Conservation (phyloP, 2,329 filamentous ascomycete species). For the Cladosporium cucumerinum region DNA sequence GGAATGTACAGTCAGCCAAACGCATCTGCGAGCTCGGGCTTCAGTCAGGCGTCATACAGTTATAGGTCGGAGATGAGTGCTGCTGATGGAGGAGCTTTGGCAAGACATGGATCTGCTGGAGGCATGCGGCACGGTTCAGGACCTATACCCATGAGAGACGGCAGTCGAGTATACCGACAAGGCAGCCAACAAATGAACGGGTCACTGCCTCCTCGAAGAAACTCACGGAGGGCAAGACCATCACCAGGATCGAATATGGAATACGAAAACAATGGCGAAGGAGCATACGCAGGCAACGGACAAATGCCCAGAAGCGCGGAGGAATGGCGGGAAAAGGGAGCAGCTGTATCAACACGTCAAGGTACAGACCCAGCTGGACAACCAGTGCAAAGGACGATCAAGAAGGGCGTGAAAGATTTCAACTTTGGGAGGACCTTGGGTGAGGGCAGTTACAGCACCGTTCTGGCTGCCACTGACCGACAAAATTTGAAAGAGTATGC, state of each 20-base stretch:
- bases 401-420: slow-evolving; percentile 97
- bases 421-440: slow-evolving; percentile 86
- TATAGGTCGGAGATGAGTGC: slow-evolving; percentile 45
- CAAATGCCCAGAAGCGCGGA: slow-evolving; percentile 65
- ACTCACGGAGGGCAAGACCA: slow-evolving; percentile 60
- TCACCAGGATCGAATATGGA: slow-evolving; percentile 20
- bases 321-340: slow-evolving; percentile 93
- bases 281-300: slow-evolving; percentile 41
- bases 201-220: slow-evolving; percentile 69
- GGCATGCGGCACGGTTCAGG: slow-evolving; percentile 58
- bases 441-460: slow-evolving; percentile 96
- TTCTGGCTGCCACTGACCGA: slow-evolving; percentile 86
- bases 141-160: slow-evolving; percentile 61
- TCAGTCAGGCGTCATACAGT: slow-evolving; percentile 43
- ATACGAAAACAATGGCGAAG: slow-evolving; percentile 24
- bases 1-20: slow-evolving; percentile 50
- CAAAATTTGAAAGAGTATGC: slow-evolving; percentile 95
- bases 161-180: slow-evolving; percentile 65
- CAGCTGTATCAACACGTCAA: slow-evolving; percentile 76
- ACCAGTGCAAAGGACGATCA: slow-evolving; percentile 76
- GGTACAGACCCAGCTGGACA: slow-evolving; percentile 78
- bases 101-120: slow-evolving; percentile 59
- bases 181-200: slow-evolving; percentile 53
- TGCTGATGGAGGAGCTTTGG: slow-evolving; percentile 37
- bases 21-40: slow-evolving; percentile 44